Conservation (phyloP, 2,329 filamentous ascomycete species). For the Colletotrichum sp. region DNA sequence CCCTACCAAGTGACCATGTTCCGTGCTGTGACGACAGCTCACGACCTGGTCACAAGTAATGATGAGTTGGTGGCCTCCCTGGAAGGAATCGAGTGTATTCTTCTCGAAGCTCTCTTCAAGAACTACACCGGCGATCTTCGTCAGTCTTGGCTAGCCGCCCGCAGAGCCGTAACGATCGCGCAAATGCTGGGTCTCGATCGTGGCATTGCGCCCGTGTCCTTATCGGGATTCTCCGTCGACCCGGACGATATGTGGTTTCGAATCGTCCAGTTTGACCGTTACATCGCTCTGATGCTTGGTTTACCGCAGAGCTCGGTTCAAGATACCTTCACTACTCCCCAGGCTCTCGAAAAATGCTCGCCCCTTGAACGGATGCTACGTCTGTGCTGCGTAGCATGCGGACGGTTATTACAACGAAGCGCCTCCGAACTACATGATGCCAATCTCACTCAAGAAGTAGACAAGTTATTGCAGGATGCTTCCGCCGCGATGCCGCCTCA, state of each 20-base stretch:
- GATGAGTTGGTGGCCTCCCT: slow-evolving; percentile 49
- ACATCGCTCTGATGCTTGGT: slow-evolving; percentile 44
- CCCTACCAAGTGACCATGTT: slow-evolving; percentile 29
- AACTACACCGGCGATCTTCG: slow-evolving; percentile 52
- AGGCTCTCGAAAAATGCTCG: slow-evolving; percentile 24
- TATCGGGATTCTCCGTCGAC: not conserved
- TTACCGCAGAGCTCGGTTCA: slow-evolving; percentile 35
- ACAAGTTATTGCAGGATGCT: slow-evolving; percentile 34
- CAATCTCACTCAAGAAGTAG: slow-evolving; percentile 34
- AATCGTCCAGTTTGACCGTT: slow-evolving; percentile 39
- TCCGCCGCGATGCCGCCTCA: slow-evolving; percentile 32
- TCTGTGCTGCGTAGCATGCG: slow-evolving; percentile 32
- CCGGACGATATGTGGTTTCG: slow-evolving; percentile 38
- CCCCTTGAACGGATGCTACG: slow-evolving; percentile 33
- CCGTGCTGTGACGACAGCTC: slow-evolving; percentile 31
- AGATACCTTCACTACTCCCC: not conserved
- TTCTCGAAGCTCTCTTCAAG: slow-evolving; percentile 51
- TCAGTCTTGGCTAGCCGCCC: slow-evolving; percentile 47
- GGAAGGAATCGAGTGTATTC: slow-evolving; percentile 55
- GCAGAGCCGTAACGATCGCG: slow-evolving; percentile 49
- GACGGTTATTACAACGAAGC: slow-evolving; percentile 42
- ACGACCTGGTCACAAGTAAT: slow-evolving; percentile 45
- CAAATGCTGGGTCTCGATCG: slow-evolving; percentile 44
- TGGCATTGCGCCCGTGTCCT: not conserved
- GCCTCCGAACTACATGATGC: slow-evolving; percentile 23